Evolutionary conservation across 192 early-diverging fungal genomes (phyloP).

Genomic region (Dispira simplex): DNA sequence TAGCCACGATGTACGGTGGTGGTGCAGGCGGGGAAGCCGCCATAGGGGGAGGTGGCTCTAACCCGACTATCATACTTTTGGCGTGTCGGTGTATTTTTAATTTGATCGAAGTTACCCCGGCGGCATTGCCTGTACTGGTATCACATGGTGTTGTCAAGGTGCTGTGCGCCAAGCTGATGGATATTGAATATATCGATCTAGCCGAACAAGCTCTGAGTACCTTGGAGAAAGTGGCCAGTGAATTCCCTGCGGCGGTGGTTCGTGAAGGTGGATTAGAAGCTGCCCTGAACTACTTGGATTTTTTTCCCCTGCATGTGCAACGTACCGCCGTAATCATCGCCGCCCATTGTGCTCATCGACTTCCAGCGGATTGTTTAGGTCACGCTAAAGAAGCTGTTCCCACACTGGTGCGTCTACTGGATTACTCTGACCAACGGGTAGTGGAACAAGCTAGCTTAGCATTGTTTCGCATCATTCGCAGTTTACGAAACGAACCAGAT

Average conservation of each 20-base stretch:
- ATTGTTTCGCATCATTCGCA: slow-evolving; percentile 45
- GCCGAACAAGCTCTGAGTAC: slow-evolving; percentile 72
- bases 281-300: slow-evolving; percentile 72
- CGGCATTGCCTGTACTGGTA: slow-evolving; percentile 40
- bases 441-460: slow-evolving; percentile 50
- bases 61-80: slow-evolving; percentile 70
- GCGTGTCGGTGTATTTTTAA: slow-evolving; percentile 84
- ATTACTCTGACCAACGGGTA: slow-evolving; percentile 53
- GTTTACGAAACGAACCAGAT: slow-evolving; percentile 32
- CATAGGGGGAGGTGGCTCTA: slow-evolving; percentile 15
- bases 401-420: slow-evolving; percentile 49
- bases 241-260: slow-evolving; percentile 50
- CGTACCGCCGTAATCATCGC: slow-evolving; percentile 62
- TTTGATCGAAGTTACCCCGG: slow-evolving; percentile 76
- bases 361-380: slow-evolving; percentile 33
- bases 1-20: slow-evolving; percentile 25
- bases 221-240: slow-evolving; percentile 61
- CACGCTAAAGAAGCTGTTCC: slow-evolving; percentile 53
- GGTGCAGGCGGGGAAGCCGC: neutral
- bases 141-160: slow-evolving; percentile 50
- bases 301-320: slow-evolving; percentile 76
- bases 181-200: slow-evolving; percentile 85
- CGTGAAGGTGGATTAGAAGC: slow-evolving; percentile 60
- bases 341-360: slow-evolving; percentile 40
- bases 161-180: slow-evolving; percentile 57